These are phyloP conservation scores for Ophiostoma angusticollis DNA, from an alignment of 2,329 filamentous ascomycete genomes.

Conservation along the genomic window DNA sequence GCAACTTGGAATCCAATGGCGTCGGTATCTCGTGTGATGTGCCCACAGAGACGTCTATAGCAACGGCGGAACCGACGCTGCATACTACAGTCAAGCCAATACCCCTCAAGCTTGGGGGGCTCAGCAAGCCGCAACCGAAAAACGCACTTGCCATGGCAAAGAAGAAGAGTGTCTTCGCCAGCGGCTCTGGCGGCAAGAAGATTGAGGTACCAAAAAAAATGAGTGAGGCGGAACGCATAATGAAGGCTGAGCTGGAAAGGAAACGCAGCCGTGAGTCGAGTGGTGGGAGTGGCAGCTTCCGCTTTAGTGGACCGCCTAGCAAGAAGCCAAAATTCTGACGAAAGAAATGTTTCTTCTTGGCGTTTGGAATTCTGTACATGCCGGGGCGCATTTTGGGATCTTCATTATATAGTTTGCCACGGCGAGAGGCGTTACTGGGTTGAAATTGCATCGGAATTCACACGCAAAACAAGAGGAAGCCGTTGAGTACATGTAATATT, in stretches of 20 bases:
- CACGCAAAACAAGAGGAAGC: too few relatives aligned
- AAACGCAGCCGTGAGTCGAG: conserved; percentile 43
- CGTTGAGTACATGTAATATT: too few relatives aligned
- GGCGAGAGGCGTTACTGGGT: too few relatives aligned
- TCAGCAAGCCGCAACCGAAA: conserved; percentile 50
- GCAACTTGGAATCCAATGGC: too few relatives aligned
- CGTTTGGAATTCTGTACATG: background rate
- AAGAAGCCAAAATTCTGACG: conserved; percentile 39
- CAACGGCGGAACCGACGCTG: background rate
- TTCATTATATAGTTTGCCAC: too few relatives aligned
- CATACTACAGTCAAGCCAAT: conserved; percentile 23
- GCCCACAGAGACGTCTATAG: conserved; percentile 3
- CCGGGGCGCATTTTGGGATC: background rate
- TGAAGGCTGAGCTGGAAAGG: conserved; percentile 69
- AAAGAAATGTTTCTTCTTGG: background rate
- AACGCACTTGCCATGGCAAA: conserved; percentile 59
- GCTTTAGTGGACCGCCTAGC: conserved; percentile 14
- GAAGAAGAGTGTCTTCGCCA: conserved; percentile 57
- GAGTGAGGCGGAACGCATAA: conserved; percentile 77
- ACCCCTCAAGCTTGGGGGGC: conserved; percentile 50
- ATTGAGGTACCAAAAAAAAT: conserved; percentile 62
- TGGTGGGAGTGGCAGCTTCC: conserved; percentile 9
- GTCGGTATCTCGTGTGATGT: too few relatives aligned
- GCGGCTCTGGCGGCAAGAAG: conserved; percentile 48
- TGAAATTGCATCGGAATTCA: too few relatives aligned